Evolutionary conservation across 192 early-diverging fungal genomes (phyloP), one percentile per base, ranked within the genome.

Genomic region (Backusella australiensis): DNA sequence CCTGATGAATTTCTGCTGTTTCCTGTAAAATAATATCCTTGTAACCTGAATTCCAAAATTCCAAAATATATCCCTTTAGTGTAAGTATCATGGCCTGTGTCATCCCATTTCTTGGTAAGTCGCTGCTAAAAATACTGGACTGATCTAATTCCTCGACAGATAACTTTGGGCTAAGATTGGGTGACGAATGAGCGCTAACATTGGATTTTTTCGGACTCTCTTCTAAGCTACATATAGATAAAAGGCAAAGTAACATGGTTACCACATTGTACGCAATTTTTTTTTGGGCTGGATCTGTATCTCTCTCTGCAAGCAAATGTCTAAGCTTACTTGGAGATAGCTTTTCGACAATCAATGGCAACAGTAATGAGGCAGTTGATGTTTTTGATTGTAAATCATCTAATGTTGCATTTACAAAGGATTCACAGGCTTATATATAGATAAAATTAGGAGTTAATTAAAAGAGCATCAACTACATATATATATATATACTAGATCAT

Each of bases 41-140:
- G 53, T 74, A 82, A 7, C 81, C 84, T 23, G 32, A 21, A 17
- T 78, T 72, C 84, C 84, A 85, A 59, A 80, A 73, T 39, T 73
- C 65, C 42, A 71, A 74, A 34, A 85, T 12, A 74, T 80, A 78
- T 19, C 17, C 44, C 41, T 82, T 80, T 6, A 78, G 29, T 0
- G 44, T 46, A 5, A 49, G 19, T 6, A 71, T 7, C 42, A 32
- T 71, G 26, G 39, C 0, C 14, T 49, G 44, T 44, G 35, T 36
- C 44, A 63, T 29, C 3, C 56, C 56, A 63, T 23, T 12, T 29
- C n/a, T 63, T 29, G 56, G 56, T 4, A 63, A 63, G 7, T 71
- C 39, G 14, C 41, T 26, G 49, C 44, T 71, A 23, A 49, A 17
- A 5, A 71, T 49, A 44, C 70, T 71, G 23, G 29, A 9, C 9